Percentiles rank a stretch among this genome's conserved stretches.
phyloP scores from a whole-genome alignment of 495 filamentous ascomycete species.

The Neurospora pannonica region DNA sequence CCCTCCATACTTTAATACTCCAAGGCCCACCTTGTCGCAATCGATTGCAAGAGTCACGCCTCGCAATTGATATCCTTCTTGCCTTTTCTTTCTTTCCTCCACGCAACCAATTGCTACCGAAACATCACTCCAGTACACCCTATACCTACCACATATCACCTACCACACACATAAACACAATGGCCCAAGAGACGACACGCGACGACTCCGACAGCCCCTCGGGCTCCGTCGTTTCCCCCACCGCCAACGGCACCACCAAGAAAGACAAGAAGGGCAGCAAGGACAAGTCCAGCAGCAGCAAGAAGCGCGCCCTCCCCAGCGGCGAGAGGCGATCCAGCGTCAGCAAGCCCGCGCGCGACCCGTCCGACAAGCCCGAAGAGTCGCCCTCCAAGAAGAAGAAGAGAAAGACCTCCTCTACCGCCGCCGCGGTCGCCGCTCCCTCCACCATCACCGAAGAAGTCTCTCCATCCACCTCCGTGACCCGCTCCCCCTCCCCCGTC shows the following conservation, averaged over 20 bases:
- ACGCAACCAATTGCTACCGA: neutral
- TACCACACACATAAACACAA: neutral
- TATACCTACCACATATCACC: neutral
- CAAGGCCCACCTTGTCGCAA: neutral
- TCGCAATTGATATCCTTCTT: neutral
- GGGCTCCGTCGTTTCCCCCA: conserved; percentile 12
- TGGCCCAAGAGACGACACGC: conserved; percentile 10
- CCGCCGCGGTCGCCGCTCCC: conserved; percentile 15
- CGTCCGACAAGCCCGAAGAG: conserved; percentile 55
- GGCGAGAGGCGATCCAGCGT: conserved; percentile 40
- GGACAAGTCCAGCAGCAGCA: conserved; percentile 18
- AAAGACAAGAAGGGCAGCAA: conserved; percentile 19
- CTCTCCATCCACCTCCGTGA: conserved; percentile 11
- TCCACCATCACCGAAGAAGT: neutral
- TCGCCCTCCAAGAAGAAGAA: conserved; percentile 28
- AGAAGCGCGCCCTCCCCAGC: conserved; percentile 15
- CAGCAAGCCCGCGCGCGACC: conserved; percentile 64
- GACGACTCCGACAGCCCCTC: conserved; percentile 17
- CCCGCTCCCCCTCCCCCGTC: conserved; percentile 48
- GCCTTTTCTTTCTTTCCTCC: neutral
- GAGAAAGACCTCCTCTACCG: conserved; percentile 21
- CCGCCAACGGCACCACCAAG: conserved; percentile 13
- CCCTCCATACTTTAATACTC: neutral
- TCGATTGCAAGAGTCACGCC: neutral
- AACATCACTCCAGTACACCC: neutral